phyloP scores from a whole-genome alignment of 179 eudicot species.

The Heliamphora pulchella region DNA sequence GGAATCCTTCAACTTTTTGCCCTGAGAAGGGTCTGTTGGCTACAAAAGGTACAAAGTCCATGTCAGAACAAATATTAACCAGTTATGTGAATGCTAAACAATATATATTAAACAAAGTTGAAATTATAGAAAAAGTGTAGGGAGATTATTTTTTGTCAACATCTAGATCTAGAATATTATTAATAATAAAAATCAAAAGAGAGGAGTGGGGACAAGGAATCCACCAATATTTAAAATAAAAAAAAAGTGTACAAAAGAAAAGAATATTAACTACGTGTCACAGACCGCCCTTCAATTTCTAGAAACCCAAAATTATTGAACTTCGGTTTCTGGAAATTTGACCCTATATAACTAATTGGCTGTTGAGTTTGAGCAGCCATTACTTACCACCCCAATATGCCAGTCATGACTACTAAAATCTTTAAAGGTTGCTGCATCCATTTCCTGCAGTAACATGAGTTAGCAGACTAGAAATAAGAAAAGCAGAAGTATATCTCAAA shows the following conservation, averaged over 20 bases:
- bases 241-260: no score
- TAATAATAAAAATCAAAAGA: no score
- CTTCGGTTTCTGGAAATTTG: neutral
- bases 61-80: constrained; percentile 10
- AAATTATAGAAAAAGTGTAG: neutral
- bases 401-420: constrained; percentile 60
- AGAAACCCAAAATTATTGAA: neutral
- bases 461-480: neutral
- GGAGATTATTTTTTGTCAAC: no score
- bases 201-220: no score
- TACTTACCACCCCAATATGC: constrained; percentile 96
- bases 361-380: constrained; percentile 8
- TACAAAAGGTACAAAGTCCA: constrained; percentile 21
- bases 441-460: constrained; percentile 46
- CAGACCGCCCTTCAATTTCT: no score
- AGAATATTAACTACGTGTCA: no score
- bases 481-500: neutral
- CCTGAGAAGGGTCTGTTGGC: constrained; percentile 46
- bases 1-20: constrained; percentile 39
- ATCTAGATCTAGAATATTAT: no score
- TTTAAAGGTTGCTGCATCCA: constrained; percentile 73
- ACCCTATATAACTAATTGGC: neutral
- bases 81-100: neutral
- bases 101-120: neutral
- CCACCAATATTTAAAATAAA: no score